A percentile compares a stretch with the other conserved stretches of the same genome.
These are phyloP conservation scores for Tricharina praecox DNA, from an alignment of 495 filamentous ascomycete species.

Conservation along the genomic window DNA sequence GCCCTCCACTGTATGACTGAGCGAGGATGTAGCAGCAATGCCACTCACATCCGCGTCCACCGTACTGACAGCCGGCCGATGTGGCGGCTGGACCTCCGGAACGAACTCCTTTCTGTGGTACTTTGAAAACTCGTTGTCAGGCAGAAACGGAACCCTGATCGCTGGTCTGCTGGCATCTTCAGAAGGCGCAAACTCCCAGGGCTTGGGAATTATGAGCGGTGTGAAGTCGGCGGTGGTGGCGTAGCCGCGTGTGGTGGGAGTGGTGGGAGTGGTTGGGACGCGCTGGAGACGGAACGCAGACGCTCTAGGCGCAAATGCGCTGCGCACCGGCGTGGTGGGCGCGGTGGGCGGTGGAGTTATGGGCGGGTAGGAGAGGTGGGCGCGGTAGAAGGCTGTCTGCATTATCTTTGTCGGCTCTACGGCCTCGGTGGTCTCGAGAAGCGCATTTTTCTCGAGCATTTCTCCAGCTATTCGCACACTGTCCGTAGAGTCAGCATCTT, in stretches of 20 bases:
- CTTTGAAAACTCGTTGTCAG: not conserved
- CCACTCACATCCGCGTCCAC: not conserved
- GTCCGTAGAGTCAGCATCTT: too few relatives aligned
- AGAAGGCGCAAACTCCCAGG: not conserved
- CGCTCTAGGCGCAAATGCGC: too few relatives aligned
- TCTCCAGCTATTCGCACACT: too few relatives aligned
- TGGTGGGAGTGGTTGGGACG: not conserved
- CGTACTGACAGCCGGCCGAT: not conserved
- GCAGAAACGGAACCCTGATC: slow-evolving; percentile 16
- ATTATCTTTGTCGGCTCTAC: too few relatives aligned
- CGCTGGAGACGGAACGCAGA: too few relatives aligned
- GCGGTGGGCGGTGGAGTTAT: too few relatives aligned
- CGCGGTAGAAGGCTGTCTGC: too few relatives aligned
- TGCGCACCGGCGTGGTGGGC: not conserved
- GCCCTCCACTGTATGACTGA: not conserved
- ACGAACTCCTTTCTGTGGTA: slow-evolving; percentile 1
- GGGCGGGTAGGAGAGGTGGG: too few relatives aligned
- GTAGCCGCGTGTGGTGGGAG: not conserved
- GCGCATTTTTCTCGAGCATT: too few relatives aligned
- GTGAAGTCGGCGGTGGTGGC: not conserved
- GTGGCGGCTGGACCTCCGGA: not conserved
- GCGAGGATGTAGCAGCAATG: not conserved
- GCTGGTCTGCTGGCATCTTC: not conserved
- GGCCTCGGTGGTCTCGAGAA: too few relatives aligned
- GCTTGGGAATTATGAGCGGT: not conserved